Conservation (phyloP, 495 filamentous ascomycete species). For the Penicillium silybi region DNA sequence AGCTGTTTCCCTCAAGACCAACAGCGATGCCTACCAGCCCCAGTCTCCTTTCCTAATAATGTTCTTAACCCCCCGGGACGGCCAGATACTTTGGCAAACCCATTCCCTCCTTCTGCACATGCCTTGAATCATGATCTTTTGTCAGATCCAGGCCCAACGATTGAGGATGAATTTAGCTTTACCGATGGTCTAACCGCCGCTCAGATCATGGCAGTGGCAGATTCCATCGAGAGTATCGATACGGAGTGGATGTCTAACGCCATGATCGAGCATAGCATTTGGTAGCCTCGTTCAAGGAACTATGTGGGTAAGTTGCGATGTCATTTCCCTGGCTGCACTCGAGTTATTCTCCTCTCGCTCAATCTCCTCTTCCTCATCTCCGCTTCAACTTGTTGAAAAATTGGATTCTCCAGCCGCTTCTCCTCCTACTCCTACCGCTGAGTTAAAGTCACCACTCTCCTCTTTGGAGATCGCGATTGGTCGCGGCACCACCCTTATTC, state of each 20-base stretch:
- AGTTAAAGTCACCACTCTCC: too few relatives aligned
- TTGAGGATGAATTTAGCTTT: constrained; percentile 14
- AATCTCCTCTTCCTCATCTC: too few relatives aligned
- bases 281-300: too few relatives aligned
- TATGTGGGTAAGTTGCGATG: too few relatives aligned
- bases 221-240: constrained; percentile 37
- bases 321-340: too few relatives aligned
- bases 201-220: constrained; percentile 37
- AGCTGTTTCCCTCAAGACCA: constrained; percentile 23
- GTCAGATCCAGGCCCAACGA: constrained; percentile 6
- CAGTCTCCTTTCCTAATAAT: constrained; percentile 13
- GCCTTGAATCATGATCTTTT: constrained; percentile 13
- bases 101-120: constrained; percentile 10
- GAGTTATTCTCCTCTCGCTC: too few relatives aligned
- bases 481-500: too few relatives aligned
- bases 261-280: constrained; percentile 36
- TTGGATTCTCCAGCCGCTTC: too few relatives aligned
- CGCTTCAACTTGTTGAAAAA: too few relatives aligned
- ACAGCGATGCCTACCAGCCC: constrained; percentile 10
- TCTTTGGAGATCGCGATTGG: too few relatives aligned
- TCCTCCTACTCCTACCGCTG: too few relatives aligned
- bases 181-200: constrained; percentile 27
- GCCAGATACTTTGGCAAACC: constrained; percentile 6
- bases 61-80: constrained; percentile 3
- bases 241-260: constrained; percentile 40